Conservation (phyloP, 2,329 filamentous ascomycete genomes). For the Neonectria sp. region DNA sequence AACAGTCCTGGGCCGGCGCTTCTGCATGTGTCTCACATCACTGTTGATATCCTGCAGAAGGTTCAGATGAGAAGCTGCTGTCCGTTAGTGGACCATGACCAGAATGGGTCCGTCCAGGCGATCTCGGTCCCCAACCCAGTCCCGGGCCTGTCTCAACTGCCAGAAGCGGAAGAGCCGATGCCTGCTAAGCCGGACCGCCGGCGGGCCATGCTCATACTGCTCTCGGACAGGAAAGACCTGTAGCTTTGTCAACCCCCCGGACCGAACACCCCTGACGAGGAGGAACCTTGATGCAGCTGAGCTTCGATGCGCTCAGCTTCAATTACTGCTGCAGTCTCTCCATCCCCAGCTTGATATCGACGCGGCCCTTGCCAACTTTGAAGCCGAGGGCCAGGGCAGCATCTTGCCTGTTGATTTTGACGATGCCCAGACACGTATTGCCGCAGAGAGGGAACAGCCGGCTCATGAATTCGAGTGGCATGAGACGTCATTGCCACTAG, state of each 20-base stretch:
- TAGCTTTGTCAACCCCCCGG: slow-evolving; percentile 51
- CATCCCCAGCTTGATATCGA: slow-evolving; percentile 49
- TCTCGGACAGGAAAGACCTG: slow-evolving; percentile 48
- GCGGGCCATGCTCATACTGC: slow-evolving; percentile 48
- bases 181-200: slow-evolving; percentile 27
- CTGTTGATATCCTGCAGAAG: slow-evolving; percentile 13
- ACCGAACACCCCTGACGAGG: slow-evolving; percentile 54
- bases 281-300: slow-evolving; percentile 54
- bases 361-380: slow-evolving; percentile 20
- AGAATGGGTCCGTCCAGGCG: slow-evolving; percentile 26
- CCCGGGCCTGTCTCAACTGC: slow-evolving; percentile 38
- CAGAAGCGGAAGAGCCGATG: slow-evolving; percentile 45
- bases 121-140: slow-evolving; percentile 24
- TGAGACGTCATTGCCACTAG: slow-evolving; percentile 30
- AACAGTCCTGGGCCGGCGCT: neutral
- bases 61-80: neutral
- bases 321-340: slow-evolving; percentile 46
- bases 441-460: slow-evolving; percentile 14
- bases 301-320: slow-evolving; percentile 45
- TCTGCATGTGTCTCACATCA: slow-evolving; percentile 2
- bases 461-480: slow-evolving; percentile 40
- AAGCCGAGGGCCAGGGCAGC: neutral
- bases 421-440: neutral
- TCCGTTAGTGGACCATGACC: slow-evolving; percentile 5
- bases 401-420: neutral